Conservation (phyloP, 441 rosid species). For the Kokia cookei region DNA sequence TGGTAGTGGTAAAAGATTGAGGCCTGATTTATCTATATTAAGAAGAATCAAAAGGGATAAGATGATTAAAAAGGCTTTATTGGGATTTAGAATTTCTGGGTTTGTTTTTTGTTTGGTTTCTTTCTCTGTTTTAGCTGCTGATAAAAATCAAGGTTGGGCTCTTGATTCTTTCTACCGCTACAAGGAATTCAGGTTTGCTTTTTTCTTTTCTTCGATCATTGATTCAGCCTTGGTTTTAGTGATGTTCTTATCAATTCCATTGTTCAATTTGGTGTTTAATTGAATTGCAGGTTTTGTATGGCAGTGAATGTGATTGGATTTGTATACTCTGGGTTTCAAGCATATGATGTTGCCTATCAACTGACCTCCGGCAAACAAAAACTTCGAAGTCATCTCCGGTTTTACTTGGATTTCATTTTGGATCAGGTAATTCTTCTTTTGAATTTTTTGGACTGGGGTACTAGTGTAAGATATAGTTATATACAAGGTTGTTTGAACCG, state of each 20-base stretch:
- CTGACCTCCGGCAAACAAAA: slow-evolving; percentile 41
- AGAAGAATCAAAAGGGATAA: slow-evolving; percentile 40
- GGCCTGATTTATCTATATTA: slow-evolving; percentile 37
- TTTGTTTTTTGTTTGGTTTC: slow-evolving; percentile 63
- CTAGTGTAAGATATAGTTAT: no score
- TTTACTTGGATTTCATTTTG: slow-evolving; percentile 51
- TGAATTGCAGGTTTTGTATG: slow-evolving; percentile 62
- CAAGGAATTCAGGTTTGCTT: slow-evolving; percentile 77
- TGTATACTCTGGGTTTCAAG: slow-evolving; percentile 62
- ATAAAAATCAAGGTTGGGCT: slow-evolving; percentile 85
- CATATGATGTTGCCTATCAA: slow-evolving; percentile 43
- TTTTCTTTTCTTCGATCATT: neutral
- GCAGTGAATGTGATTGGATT: slow-evolving; percentile 52
- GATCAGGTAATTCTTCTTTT: slow-evolving; percentile 58
- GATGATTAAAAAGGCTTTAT: slow-evolving; percentile 32
- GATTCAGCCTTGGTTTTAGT: neutral
- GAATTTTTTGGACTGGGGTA: neutral
- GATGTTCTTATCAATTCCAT: neutral
- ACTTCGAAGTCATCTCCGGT: slow-evolving; percentile 35
- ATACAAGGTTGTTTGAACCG: no score
- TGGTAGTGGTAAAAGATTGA: slow-evolving; percentile 23
- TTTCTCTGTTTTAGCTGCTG: slow-evolving; percentile 74
- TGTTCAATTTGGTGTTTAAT: neutral
- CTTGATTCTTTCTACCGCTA: slow-evolving; percentile 72
- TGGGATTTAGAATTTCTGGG: slow-evolving; percentile 60